A percentile compares a stretch with the other conserved stretches of the same genome.
These are phyloP conservation scores for Hemisphaericaspora lyxosophila DNA, from an alignment of 1,139 yeast genomes.

Conservation along the genomic window DNA sequence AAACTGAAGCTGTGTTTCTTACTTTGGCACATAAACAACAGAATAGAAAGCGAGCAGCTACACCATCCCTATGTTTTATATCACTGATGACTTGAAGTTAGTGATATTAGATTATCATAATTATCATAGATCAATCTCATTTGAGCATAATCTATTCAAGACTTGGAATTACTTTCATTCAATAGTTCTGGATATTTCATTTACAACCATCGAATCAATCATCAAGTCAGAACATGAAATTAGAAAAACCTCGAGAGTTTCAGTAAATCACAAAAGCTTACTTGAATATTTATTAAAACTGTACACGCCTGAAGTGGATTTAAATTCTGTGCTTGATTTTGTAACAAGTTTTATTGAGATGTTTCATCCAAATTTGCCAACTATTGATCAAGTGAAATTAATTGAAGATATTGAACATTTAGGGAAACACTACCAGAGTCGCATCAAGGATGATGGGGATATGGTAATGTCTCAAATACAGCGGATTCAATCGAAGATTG, in stretches of 20 bases:
- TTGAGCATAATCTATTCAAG: constrained; percentile 7
- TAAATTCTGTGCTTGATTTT: constrained; percentile 8
- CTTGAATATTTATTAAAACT: constrained; percentile 10
- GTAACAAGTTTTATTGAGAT: constrained; percentile 5
- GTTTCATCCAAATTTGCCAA: constrained; percentile 4
- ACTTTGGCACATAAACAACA: no score
- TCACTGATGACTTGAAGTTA: constrained; percentile 12
- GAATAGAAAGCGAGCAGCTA: not conserved
- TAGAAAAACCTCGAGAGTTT: constrained; percentile 4
- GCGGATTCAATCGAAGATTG: constrained; percentile 4
- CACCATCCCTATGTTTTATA: constrained; percentile 3
- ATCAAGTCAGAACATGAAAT: constrained; percentile 5
- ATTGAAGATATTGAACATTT: constrained; percentile 3
- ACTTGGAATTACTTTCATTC: constrained; percentile 11
- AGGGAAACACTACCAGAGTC: not conserved
- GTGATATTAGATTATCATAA: constrained; percentile 13
- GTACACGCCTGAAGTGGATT: constrained; percentile 3
- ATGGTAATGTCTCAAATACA: constrained; percentile 1
- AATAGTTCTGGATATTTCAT: constrained; percentile 9
- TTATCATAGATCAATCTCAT: constrained; percentile 9
- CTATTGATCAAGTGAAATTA: constrained; percentile 1
- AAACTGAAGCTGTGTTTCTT: no score
- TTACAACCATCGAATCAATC: constrained; percentile 5
- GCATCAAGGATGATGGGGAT: not conserved
- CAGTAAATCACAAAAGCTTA: constrained; percentile 4